Evolutionary conservation across 768 basidiomycete genomes (phyloP).

Genomic region (Rhizopogon vulgaris): DNA sequence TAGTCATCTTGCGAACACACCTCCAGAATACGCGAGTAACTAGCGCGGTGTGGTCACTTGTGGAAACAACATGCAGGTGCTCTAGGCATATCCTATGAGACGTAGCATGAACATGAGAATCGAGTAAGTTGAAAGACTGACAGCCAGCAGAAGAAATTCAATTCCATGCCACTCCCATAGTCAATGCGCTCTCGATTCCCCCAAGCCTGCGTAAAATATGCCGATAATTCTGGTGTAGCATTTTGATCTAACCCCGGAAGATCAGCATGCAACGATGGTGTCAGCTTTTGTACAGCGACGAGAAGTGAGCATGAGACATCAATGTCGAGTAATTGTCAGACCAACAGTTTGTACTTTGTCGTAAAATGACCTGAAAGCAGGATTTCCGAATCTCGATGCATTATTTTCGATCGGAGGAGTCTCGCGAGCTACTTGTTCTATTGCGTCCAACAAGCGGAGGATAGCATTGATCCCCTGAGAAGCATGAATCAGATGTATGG

Average conservation of each 20-base stretch:
- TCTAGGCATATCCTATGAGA: conserved; percentile 69
- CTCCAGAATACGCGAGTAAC: conserved; percentile 89
- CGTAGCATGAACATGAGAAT: not conserved
- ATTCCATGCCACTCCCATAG: conserved; percentile 99
- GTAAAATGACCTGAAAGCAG: conserved; percentile 90
- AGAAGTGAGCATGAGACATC: not conserved
- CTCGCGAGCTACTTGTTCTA: conserved; percentile 58
- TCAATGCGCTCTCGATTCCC: conserved; percentile 90
- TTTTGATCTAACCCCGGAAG: conserved; percentile 54
- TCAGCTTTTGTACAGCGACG: conserved; percentile 30
- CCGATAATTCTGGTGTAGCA: conserved; percentile 61
- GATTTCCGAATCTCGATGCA: conserved; percentile 93
- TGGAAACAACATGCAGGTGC: conserved; percentile 55
- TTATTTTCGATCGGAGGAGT: conserved; percentile 88
- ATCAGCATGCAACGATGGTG: conserved; percentile 48
- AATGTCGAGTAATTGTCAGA: not conserved
- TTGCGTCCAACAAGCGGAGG: conserved; percentile 54
- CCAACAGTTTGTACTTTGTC: conserved; percentile 70
- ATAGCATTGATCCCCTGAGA: conserved; percentile 58
- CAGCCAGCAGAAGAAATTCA: conserved; percentile 97
- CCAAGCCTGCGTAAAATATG: conserved; percentile 86
- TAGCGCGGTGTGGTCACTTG: conserved; percentile 65
- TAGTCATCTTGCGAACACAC: conserved; percentile 28
- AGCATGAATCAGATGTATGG: conserved; percentile 1
- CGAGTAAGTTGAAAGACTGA: conserved; percentile 33